phyloP scores from a whole-genome alignment of 345 rosid genomes.

The Eucalyptus camaldulensis region DNA sequence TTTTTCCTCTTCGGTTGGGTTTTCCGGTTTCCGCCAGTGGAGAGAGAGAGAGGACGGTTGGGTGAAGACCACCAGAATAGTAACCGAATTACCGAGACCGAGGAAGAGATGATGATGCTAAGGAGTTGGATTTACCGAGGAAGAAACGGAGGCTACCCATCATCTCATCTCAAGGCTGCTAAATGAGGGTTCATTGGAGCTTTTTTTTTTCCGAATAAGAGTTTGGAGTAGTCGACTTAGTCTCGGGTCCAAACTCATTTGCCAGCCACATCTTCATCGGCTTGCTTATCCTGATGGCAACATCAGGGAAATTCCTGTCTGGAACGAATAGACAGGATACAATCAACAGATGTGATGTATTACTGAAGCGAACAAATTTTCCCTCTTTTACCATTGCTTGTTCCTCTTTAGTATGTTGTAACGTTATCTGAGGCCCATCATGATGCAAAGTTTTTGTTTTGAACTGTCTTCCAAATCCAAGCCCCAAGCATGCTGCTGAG shows the following conservation, averaged over 20 bases:
- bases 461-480: background rate
- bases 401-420: background rate
- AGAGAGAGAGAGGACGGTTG: background rate
- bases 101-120: background rate
- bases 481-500: background rate
- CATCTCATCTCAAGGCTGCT: background rate
- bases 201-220: no score
- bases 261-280: background rate
- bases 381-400: background rate
- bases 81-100: background rate
- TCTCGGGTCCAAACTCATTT: background rate
- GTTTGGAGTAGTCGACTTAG: background rate
- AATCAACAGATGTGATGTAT: background rate
- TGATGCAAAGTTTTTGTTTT: background rate
- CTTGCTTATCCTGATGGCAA: background rate
- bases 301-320: background rate
- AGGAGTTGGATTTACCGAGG: background rate
- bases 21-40: background rate
- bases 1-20: background rate
- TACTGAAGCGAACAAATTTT: background rate
- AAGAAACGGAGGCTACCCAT: background rate
- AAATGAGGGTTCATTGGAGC: background rate
- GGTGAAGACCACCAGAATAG: background rate
- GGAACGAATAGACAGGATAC: background rate
- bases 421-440: background rate